Evolutionary conservation across 345 rosid genomes (phyloP).

Genomic region (Hevea brasiliensis): DNA sequence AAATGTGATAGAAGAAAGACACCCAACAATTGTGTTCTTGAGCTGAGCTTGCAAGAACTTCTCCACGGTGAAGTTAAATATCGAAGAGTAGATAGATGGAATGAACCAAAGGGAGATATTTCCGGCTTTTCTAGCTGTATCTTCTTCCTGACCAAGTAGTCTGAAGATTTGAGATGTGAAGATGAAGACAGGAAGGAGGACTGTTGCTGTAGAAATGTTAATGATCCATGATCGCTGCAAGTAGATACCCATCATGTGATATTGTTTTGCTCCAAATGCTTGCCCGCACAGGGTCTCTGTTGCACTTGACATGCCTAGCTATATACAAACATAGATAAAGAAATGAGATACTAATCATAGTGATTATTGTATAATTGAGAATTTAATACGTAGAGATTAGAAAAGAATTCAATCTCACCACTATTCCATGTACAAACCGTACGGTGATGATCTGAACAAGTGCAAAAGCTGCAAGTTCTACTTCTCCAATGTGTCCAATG

Average conservation of each 20-base stretch:
- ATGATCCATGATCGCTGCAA: constrained; percentile 23
- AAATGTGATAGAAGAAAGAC: constrained; percentile 27
- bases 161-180: constrained; percentile 5
- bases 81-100: constrained; percentile 1
- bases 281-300: constrained; percentile 39
- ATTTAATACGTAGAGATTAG: too few relatives aligned
- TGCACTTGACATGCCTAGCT: constrained; percentile 43
- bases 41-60: constrained; percentile 42
- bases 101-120: constrained; percentile 14
- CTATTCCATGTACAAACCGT: constrained; percentile 8
- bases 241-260: constrained; percentile 34
- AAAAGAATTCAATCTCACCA: background rate
- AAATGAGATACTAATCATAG: too few relatives aligned
- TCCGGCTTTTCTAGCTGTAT: constrained; percentile 1
- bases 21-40: constrained; percentile 30
- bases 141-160: background rate
- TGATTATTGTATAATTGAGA: too few relatives aligned
- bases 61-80: constrained; percentile 12
- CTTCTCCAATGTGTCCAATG: constrained; percentile 7
- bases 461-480: constrained; percentile 18
- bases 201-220: background rate
- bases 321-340: background rate
- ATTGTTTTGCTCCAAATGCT: constrained; percentile 37
- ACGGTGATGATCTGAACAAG: background rate
- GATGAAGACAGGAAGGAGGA: constrained; percentile 11